Percentiles rank a stretch among this genome's conserved stretches.
Evolutionary conservation across 192 early-diverging fungal species (phyloP).

Genomic region (Radiomyces spectabilis): DNA sequence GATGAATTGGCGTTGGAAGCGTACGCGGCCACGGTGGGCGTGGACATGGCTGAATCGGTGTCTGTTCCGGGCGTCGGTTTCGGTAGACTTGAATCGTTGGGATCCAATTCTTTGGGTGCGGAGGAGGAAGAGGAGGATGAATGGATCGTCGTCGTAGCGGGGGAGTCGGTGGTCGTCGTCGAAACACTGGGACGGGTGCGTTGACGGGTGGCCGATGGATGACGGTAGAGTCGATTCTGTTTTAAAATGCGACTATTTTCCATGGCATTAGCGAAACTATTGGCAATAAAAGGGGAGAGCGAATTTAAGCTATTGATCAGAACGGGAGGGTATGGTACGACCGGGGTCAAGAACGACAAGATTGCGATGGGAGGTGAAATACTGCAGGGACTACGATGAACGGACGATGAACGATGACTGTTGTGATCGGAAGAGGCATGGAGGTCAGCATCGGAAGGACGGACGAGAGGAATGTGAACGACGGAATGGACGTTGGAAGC

Average conservation of each 20-base stretch:
- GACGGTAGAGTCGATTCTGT: constrained; percentile 5
- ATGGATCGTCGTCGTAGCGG: not conserved
- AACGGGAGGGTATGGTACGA: constrained; percentile 42
- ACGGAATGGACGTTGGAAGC: constrained; percentile 37
- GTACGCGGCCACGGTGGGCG: no score
- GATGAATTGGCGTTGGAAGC: no score
- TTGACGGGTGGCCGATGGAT: not conserved
- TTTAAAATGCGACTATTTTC: constrained; percentile 5
- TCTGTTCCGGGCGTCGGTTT: no score
- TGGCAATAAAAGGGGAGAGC: constrained; percentile 40
- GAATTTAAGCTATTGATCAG: constrained; percentile 28
- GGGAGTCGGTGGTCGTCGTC: not conserved
- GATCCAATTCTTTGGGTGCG: no score
- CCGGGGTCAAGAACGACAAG: constrained; percentile 43
- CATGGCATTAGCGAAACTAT: constrained; percentile 23
- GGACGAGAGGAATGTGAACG: constrained; percentile 45
- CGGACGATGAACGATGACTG: not conserved
- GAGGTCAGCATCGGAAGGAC: constrained; percentile 29
- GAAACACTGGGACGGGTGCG: not conserved
- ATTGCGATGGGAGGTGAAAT: constrained; percentile 37
- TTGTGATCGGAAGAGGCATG: constrained; percentile 17
- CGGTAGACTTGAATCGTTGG: no score
- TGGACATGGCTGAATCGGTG: constrained; percentile 7
- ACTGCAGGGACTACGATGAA: not conserved
- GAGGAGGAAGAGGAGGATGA: not conserved